Evolutionary conservation across 768 basidiomycete species (phyloP), one percentile per base, ranked within the genome.

Genomic region (Tylopilus subfusipes): DNA sequence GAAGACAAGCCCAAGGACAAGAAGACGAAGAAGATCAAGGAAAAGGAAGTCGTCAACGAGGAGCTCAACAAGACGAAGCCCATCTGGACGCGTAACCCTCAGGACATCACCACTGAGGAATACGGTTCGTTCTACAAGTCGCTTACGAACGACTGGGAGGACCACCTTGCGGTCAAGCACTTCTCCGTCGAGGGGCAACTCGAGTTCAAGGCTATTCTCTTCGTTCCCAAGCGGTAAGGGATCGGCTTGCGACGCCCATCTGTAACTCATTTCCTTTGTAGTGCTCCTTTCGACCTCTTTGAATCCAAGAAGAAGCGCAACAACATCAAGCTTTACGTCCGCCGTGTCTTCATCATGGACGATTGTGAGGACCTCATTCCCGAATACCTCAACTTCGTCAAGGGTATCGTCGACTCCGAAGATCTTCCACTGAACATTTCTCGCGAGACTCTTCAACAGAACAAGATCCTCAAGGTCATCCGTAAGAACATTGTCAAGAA

Each of bases 251-350:
- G 30, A 50, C 27, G 30, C 0, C 13, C 19, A 16, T 24, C 30
- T 27, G 11, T 9, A 22, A 5, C 50, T 63, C 14, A 44, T 50
- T 59, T 31, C 59, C 18, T 7, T 50, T 42, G 3, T 44, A 94
- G 94, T 57, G 97, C 96, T 42, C 97, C 97, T 49, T 98, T 98
- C 76, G 97, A 99, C 70, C 88, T 99, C 72, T 99, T 99, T 78
- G 97, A 99, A 81, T 91, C 90, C 57, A 98, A 99, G 89, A 98
- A 98, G 90, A 98, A 98, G 85, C 92, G 96, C 68, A 98, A 98
- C 84, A 98, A 98, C 89, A 98, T 99, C 84, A 99, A 99, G 80
- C 94, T 99, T 72, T 99, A 98, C 72, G 97, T 99, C 65, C 93
- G 97, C 80, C 93, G 97, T 53, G 96, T 98, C 68, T 98, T 99